Percentiles rank a stretch among this genome's conserved stretches.
Evolutionary conservation across 208 protist genomes (phyloP).

Genomic region (Naegleria lovaniensis): DNA sequence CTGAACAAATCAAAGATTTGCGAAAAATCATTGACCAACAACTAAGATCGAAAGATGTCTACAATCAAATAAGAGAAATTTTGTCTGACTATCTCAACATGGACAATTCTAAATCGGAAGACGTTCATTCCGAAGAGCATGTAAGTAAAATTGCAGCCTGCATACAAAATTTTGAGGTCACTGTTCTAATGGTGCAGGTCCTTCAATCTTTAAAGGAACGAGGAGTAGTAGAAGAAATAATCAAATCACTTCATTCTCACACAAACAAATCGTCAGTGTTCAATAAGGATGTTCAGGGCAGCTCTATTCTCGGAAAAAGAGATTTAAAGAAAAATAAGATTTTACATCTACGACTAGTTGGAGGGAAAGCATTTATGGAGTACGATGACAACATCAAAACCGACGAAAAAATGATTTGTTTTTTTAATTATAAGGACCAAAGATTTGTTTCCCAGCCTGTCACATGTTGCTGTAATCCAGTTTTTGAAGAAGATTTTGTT

Average conservation of each 20-base stretch:
- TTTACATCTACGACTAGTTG: slow-evolving; percentile 64
- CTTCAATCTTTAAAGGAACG: slow-evolving; percentile 71
- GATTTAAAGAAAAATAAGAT: slow-evolving; percentile 51
- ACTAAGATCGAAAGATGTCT: slow-evolving; percentile 68
- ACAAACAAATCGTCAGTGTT: slow-evolving; percentile 5
- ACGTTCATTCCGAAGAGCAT: slow-evolving; percentile 27
- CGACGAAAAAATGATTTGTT: slow-evolving; percentile 56
- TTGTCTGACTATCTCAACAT: slow-evolving; percentile 69
- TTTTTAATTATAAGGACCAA: slow-evolving; percentile 74
- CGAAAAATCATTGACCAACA: slow-evolving; percentile 67
- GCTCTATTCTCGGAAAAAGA: background rate
- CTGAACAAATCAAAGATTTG: slow-evolving; percentile 56
- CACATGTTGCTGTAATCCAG: slow-evolving; percentile 54
- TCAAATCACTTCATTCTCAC: slow-evolving; percentile 28
- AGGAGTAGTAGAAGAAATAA: slow-evolving; percentile 66
- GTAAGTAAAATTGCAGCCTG: too few relatives aligned
- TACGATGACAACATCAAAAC: slow-evolving; percentile 54
- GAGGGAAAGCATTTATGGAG: slow-evolving; percentile 78
- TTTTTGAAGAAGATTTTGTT: slow-evolving; percentile 76
- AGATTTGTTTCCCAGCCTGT: slow-evolving; percentile 55
- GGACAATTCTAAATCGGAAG: slow-evolving; percentile 34
- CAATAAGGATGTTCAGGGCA: background rate
- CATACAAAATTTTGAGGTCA: background rate
- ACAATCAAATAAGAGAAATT: slow-evolving; percentile 72
- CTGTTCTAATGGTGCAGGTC: slow-evolving; percentile 43